Base-by-base conservation (phyloP, 208 protist species). In the Sergeia podlipaevii region DNA sequence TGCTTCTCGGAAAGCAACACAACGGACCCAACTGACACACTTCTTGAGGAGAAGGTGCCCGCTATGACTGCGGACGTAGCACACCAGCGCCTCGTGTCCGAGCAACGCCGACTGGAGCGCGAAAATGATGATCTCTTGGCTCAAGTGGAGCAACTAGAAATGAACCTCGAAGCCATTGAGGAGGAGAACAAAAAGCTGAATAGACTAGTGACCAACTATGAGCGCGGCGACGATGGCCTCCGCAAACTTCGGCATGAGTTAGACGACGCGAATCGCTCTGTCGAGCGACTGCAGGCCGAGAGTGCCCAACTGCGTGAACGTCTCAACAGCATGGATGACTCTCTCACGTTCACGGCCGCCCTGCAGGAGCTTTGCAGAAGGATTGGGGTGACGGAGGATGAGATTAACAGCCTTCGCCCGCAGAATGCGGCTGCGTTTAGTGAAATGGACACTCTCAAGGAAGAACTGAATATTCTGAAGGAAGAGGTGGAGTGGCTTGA, bases 401-500 rank as follows among this genome's bases (percentile, higher is more conserved):
- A 96, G 65, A 84, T 96, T 58, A 82, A 91, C 57, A 76, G 76
- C 51, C 57, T 94, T 23, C 62, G 74, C 8, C 80, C 80, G 5
- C 80, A 85, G 21, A 80, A 70, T 27, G 63, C 74, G 7, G 44
- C 60, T 1, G 54, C 72, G 17, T 89, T 82, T 57, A 90, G 74
- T 43, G 89, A 96, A 36, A 73, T 94, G 27, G 86, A 92, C 38
- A 87, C 75, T 1, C 51, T 96, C 10, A 74, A 78, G 4, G 85
- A 83, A 34, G 85, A 96, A 54, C 33, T 91, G 26, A 70, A 64
- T 39, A 55, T 81, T 0, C 65, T 93, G 23, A 92, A 91, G 59
- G 82, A 89, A 45, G 90, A 96, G 54, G 64, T 96, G 6, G 86
- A 90, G 54, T 92, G 84, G 81, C 60, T 96, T 10, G 90, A 96